Conservation (phyloP, 352 stramenopile species). For the Phytopythium helicoides region DNA sequence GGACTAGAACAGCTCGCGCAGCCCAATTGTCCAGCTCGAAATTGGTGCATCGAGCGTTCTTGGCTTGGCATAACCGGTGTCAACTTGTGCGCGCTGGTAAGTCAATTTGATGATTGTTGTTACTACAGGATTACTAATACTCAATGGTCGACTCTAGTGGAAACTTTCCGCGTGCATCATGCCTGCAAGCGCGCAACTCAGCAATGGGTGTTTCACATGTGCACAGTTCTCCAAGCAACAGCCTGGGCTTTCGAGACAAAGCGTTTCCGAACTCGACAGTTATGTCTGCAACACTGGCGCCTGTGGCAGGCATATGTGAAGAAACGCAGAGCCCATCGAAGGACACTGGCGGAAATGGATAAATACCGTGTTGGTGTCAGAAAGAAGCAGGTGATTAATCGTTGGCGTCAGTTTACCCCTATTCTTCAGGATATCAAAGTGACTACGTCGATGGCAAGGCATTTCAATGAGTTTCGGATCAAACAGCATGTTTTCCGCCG, state of each 20-base stretch:
- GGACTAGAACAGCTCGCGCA: too few relatives aligned
- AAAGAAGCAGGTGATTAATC: not conserved
- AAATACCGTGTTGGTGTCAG: not conserved
- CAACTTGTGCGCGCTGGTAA: too few relatives aligned
- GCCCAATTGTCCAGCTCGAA: too few relatives aligned
- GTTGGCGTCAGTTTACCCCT: slow-evolving; percentile 21
- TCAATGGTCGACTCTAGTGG: too few relatives aligned
- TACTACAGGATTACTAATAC: too few relatives aligned
- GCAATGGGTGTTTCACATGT: slow-evolving; percentile 14
- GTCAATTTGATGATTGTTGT: too few relatives aligned
- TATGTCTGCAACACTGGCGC: slow-evolving; percentile 4
- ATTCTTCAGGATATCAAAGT: slow-evolving; percentile 24
- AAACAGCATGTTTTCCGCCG: slow-evolving; percentile 18
- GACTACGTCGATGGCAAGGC: slow-evolving; percentile 12
- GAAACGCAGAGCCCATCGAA: slow-evolving; percentile 8
- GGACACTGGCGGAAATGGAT: slow-evolving; percentile 14
- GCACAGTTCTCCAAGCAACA: not conserved
- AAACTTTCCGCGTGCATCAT: not conserved
- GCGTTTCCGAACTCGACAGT: not conserved
- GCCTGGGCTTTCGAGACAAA: slow-evolving; percentile 1
- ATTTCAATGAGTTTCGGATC: slow-evolving; percentile 14
- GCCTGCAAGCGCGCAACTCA: not conserved
- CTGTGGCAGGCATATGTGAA: slow-evolving; percentile 18
- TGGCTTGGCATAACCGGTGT: too few relatives aligned
- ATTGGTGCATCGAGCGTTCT: too few relatives aligned